Evolutionary conservation across 352 stramenopile genomes (phyloP).

Genomic region (Globisporangium canariense): DNA sequence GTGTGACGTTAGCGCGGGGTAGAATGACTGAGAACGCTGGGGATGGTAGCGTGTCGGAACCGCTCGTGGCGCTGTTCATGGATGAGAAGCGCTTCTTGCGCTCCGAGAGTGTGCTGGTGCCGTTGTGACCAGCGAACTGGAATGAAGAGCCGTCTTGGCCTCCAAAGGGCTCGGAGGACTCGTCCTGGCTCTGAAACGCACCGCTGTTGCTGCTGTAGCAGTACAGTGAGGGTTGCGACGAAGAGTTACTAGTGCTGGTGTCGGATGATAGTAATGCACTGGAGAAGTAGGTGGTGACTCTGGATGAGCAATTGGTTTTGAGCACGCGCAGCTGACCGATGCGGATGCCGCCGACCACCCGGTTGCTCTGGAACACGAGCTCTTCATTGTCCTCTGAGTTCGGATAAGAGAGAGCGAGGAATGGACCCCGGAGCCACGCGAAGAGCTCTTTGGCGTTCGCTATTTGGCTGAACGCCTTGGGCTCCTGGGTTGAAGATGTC

Average conservation of each 20-base stretch:
- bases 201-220: constrained; percentile 27
- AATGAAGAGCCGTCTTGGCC: constrained; percentile 17
- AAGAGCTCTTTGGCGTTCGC: constrained; percentile 21
- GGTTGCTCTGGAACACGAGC: constrained; percentile 23
- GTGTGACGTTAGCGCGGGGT: constrained; percentile 17
- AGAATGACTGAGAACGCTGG: constrained; percentile 46
- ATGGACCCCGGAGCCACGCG: constrained; percentile 30
- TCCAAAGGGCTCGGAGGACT: constrained; percentile 22
- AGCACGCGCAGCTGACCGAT: constrained; percentile 45
- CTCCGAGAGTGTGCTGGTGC: constrained; percentile 27
- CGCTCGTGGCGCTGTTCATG: constrained; percentile 22
- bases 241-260: background rate
- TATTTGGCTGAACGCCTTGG: constrained; percentile 24
- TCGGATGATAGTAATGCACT: background rate
- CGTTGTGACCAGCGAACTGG: constrained; percentile 31
- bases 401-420: constrained; percentile 25
- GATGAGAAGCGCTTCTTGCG: constrained; percentile 37
- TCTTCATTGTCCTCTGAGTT: background rate
- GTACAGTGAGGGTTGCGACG: background rate
- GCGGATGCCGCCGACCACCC: constrained; percentile 40
- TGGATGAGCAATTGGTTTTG: constrained; percentile 29
- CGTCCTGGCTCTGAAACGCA: constrained; percentile 20
- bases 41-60: constrained; percentile 24
- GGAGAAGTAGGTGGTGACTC: constrained; percentile 29
- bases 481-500: background rate